Percentiles rank a stretch among this genome's conserved stretches.
Conservation (phyloP, 75 land plant species). For the Chamaecyparis obtusa region DNA sequence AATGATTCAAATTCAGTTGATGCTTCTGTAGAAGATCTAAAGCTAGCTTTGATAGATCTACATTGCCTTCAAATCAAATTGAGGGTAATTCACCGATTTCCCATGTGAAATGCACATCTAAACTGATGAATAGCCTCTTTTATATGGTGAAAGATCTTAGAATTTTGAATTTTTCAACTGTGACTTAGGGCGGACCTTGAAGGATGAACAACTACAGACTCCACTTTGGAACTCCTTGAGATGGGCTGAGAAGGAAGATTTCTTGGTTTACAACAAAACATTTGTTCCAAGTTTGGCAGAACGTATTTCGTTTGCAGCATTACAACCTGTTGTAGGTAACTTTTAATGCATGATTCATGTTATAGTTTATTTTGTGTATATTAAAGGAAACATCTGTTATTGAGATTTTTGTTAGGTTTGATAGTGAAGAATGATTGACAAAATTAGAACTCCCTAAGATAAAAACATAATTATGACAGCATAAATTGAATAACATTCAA, state of each 20-base stretch:
- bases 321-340: conserved; percentile 70
- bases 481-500: no score
- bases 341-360: background rate
- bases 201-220: conserved; percentile 71
- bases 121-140: background rate
- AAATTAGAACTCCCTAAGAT: no score
- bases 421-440: no score
- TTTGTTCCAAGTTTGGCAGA: conserved; percentile 61
- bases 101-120: background rate
- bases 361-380: background rate
- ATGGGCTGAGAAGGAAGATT: conserved; percentile 72
- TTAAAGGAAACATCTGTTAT: background rate
- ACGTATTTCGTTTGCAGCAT: conserved; percentile 66
- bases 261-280: conserved; percentile 16
- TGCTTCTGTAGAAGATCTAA: conserved; percentile 35
- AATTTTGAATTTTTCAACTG: background rate
- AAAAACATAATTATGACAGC: no score
- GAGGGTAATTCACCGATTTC: conserved; percentile 44
- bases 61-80: conserved; percentile 78
- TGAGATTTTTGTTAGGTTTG: background rate
- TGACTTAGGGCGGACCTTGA: conserved; percentile 40
- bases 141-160: background rate
- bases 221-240: conserved; percentile 47
- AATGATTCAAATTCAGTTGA: conserved; percentile 19
- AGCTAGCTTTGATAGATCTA: conserved; percentile 50